Percentiles rank a stretch among this genome's conserved stretches.
Conservation (phyloP, 192 early-diverging fungal genomes). For the Rhizoclosmatium globosum region DNA sequence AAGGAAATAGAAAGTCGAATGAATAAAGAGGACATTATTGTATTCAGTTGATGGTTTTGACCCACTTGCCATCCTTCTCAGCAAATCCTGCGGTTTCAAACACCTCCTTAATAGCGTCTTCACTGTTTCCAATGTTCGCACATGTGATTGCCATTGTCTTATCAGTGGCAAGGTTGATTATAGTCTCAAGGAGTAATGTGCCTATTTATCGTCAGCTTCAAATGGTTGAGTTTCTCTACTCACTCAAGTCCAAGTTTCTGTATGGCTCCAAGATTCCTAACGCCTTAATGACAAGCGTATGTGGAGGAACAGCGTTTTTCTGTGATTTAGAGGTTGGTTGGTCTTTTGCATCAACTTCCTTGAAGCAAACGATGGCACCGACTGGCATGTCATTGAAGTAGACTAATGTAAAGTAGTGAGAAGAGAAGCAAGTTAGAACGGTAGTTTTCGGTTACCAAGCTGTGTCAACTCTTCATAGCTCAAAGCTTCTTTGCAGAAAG, state of each 20-base stretch:
- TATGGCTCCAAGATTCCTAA: constrained; percentile 84
- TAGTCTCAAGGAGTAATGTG: background rate
- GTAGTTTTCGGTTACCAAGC: constrained; percentile 24
- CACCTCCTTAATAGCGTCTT: background rate
- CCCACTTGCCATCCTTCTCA: background rate
- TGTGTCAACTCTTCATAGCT: constrained; percentile 14
- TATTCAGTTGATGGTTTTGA: background rate
- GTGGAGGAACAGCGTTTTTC: constrained; percentile 2
- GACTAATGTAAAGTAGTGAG: background rate
- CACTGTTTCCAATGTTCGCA: background rate
- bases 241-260: constrained; percentile 76
- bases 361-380: constrained; percentile 27
- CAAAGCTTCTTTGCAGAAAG: constrained; percentile 23
- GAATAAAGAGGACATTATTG: background rate
- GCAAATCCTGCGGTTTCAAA: background rate
- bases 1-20: background rate
- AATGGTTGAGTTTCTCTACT: background rate
- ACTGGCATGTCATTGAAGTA: constrained; percentile 46
- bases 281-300: constrained; percentile 76
- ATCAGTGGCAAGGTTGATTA: background rate
- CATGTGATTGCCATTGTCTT: constrained; percentile 5
- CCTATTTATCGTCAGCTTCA: background rate
- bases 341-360: constrained; percentile 16
- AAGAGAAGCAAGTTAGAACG: background rate
- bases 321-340: background rate